Evolutionary conservation across 2,329 filamentous ascomycete species (phyloP).

Genomic region (Claviceps arundinis): DNA sequence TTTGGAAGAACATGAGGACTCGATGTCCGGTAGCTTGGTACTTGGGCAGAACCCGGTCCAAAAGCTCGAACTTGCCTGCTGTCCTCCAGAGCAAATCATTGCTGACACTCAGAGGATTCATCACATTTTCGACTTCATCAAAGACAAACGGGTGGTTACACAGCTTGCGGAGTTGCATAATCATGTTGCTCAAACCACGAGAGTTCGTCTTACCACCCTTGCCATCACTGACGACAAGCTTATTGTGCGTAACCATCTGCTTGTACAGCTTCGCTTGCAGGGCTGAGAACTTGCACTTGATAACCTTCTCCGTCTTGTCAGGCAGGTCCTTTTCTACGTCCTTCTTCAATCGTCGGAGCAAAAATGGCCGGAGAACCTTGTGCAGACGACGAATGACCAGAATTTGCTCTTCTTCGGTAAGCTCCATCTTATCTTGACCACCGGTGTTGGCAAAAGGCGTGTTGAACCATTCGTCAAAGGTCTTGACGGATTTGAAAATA

Average conservation of each 20-base stretch:
- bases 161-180: conserved; percentile 97
- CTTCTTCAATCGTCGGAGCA: conserved; percentile 96
- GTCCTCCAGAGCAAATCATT: conserved; percentile 95
- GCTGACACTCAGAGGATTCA: conserved; percentile 79
- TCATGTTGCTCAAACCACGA: conserved; percentile 96
- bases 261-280: conserved; percentile 91
- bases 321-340: conserved; percentile 98
- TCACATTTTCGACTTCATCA: conserved; percentile 92
- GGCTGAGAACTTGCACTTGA: conserved; percentile 97
- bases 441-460: conserved; percentile 98
- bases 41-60: conserved; percentile 87
- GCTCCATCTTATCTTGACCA: conserved; percentile 95
- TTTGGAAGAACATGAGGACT: conserved; percentile 99
- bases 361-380: conserved; percentile 93
- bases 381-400: conserved; percentile 96
- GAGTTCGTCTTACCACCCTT: conserved; percentile 91
- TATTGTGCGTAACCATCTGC: conserved; percentile 93
- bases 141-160: conserved; percentile 99
- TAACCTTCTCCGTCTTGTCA: conserved; percentile 97
- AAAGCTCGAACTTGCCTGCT: conserved; percentile 89
- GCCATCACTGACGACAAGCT: conserved; percentile 83
- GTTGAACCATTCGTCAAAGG: conserved; percentile 99
- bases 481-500: conserved; percentile 98
- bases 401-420: conserved; percentile 98
- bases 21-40: conserved; percentile 85